Percentiles rank a stretch among this genome's conserved stretches.
These are phyloP conservation scores for Fomitiporia mediterranea DNA, from an alignment of 1,284 basidiomycete species.

Conservation along the genomic window DNA sequence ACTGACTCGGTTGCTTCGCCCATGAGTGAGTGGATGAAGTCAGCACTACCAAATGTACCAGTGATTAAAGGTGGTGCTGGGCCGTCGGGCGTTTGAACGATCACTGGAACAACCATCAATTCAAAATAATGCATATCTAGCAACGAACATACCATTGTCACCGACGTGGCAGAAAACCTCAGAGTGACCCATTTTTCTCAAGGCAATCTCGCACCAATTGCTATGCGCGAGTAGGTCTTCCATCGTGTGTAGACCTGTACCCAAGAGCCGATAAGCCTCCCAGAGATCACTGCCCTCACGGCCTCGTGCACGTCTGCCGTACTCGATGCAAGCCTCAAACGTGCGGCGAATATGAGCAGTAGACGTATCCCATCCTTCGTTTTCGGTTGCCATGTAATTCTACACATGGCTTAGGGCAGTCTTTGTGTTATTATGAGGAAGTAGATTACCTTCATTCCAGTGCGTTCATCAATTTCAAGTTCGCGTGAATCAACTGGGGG, in stretches of 20 bases:
- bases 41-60: slow-evolving; percentile 76
- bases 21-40: slow-evolving; percentile 69
- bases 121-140: slow-evolving; percentile 1
- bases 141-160: slow-evolving; percentile 47
- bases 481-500: slow-evolving; percentile 70
- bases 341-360: slow-evolving; percentile 70
- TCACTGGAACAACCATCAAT: slow-evolving; percentile 33
- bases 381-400: slow-evolving; percentile 62
- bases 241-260: slow-evolving; percentile 67
- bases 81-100: slow-evolving; percentile 68
- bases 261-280: slow-evolving; percentile 70
- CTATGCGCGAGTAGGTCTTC: slow-evolving; percentile 80
- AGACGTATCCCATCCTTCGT: slow-evolving; percentile 73
- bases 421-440: not conserved
- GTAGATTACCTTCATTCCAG: slow-evolving; percentile 72
- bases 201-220: slow-evolving; percentile 72
- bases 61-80: slow-evolving; percentile 76
- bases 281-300: slow-evolving; percentile 57
- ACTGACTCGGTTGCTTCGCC: slow-evolving; percentile 56
- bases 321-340: slow-evolving; percentile 58
- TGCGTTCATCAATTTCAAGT: slow-evolving; percentile 75
- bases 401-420: slow-evolving; percentile 17
- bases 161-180: slow-evolving; percentile 86
- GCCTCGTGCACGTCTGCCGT: slow-evolving; percentile 51
- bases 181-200: slow-evolving; percentile 67